Conservation (phyloP, 306 rosid genomes). For the Comarum palustre region DNA sequence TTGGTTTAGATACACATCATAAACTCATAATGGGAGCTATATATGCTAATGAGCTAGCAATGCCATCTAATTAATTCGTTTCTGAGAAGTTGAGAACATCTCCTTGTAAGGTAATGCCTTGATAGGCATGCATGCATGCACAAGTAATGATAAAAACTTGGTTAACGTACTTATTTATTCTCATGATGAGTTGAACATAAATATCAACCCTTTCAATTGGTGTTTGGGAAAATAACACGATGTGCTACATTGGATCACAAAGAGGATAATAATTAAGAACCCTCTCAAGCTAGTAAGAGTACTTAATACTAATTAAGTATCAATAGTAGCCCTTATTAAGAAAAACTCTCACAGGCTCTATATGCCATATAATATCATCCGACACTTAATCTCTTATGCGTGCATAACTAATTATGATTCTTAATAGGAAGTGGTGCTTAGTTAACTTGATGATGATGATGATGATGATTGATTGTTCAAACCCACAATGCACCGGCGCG, state of each 20-base stretch:
- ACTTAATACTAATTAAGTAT: not conserved
- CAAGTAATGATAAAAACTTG: not conserved
- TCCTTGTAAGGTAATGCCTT: not conserved
- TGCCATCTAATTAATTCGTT: not conserved
- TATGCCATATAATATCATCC: no score
- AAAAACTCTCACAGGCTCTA: not conserved
- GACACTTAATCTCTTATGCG: no score
- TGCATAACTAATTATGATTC: not conserved
- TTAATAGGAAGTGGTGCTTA: not conserved
- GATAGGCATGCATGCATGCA: not conserved
- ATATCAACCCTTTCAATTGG: not conserved
- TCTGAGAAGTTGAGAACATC: not conserved
- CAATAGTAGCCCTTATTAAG: not conserved
- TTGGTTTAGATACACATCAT: not conserved
- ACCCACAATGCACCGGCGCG: constrained; percentile 88
- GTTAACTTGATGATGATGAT: not conserved
- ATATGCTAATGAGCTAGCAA: not conserved
- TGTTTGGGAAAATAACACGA: not conserved
- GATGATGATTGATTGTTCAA: constrained; percentile 18
- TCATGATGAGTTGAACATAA: not conserved
- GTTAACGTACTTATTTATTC: no score
- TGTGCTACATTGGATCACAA: no score
- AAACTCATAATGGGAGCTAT: not conserved
- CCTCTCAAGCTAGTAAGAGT: not conserved
- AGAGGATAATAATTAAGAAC: no score